Base-by-base conservation (phyloP, 352 stramenopile genomes). In the Pythium monospermum region DNA sequence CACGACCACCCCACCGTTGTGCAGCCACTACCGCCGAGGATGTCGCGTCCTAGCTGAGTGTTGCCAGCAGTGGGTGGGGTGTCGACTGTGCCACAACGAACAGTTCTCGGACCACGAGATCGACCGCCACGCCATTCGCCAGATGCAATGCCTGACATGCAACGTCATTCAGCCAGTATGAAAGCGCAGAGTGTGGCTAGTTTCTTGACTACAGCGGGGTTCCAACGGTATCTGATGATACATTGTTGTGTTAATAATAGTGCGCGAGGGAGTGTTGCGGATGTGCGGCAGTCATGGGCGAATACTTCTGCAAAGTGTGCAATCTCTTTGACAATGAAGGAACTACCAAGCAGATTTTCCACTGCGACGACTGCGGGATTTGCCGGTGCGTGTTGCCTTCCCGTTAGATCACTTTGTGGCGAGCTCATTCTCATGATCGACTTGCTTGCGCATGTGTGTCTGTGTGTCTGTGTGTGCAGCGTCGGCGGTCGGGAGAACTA, bases 401-500 rank as follows among this genome's bases (percentile, higher is more conserved):
- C n/a, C n/a, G n/a, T n/a, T n/a, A n/a, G n/a, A n/a, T n/a, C n/a
- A n/a, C n/a, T n/a, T n/a, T n/a, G n/a, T n/a, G n/a, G n/a, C n/a
- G n/a, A n/a, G n/a, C n/a, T n/a, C 13, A 21, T n/a, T 5, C 39
- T n/a, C 6, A 6, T 16, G 5, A 22, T 32, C 30, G 8, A n/a
- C n/a, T 4, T 6, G 30, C 7, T 22, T 25, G 19, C 13, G 7
- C 16, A 26, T 23, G 8, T 21, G 23, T 19, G 33, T 15, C 18
- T 11, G 33, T 42, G 12, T 42, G 18, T 16, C 15, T 12, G 31
- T 47, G 35, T 27, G 6, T 36, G 27, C 42, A 87, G 76, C 18
- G 81, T 92, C 15, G 81, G 81, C 31, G 81, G 81, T 0, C 72
- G 78, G 4, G 78, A 85, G 47, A 90, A 90, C 50, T 92, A 69